A percentile compares a stretch with the other conserved stretches of the same genome.
Conservation (phyloP, 2,329 filamentous ascomycete species). For the Penicillium griseofulvum region DNA sequence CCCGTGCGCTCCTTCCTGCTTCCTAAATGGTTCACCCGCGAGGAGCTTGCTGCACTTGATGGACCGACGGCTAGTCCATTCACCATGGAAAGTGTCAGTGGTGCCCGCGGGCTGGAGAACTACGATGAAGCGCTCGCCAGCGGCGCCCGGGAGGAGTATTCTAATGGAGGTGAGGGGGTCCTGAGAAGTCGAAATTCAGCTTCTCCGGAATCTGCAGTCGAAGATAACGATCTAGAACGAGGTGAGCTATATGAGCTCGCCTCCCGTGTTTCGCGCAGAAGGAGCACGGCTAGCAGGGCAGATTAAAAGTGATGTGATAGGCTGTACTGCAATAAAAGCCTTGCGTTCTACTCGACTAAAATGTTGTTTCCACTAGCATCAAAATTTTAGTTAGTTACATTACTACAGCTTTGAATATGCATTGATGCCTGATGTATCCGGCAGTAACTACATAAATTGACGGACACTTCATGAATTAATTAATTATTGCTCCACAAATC, state of each 20-base stretch:
- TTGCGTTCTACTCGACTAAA: too few species aligned
- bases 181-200: slow-evolving; percentile 17
- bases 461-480: neutral
- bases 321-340: neutral
- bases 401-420: too few species aligned
- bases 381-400: neutral
- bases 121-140: slow-evolving; percentile 10
- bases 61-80: slow-evolving; percentile 72
- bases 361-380: too few species aligned
- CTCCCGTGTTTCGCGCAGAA: slow-evolving; percentile 26
- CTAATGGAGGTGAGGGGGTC: slow-evolving; percentile 18
- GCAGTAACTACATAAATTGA: neutral
- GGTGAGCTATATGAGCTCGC: slow-evolving; percentile 42
- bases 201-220: slow-evolving; percentile 32
- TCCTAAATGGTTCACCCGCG: slow-evolving; percentile 58
- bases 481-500: neutral
- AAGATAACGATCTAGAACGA: slow-evolving; percentile 40
- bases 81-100: slow-evolving; percentile 73
- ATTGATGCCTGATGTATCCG: neutral
- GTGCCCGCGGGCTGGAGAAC: slow-evolving; percentile 53
- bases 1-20: slow-evolving; percentile 64
- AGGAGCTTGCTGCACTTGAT: slow-evolving; percentile 65
- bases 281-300: slow-evolving; percentile 28
- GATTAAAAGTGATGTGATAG: slow-evolving; percentile 5
- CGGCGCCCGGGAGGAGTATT: slow-evolving; percentile 6